Percentiles rank a stretch among this genome's conserved stretches.
Evolutionary conservation across 1,284 basidiomycete species (phyloP).

Genomic region (Cryptococcus sp.): DNA sequence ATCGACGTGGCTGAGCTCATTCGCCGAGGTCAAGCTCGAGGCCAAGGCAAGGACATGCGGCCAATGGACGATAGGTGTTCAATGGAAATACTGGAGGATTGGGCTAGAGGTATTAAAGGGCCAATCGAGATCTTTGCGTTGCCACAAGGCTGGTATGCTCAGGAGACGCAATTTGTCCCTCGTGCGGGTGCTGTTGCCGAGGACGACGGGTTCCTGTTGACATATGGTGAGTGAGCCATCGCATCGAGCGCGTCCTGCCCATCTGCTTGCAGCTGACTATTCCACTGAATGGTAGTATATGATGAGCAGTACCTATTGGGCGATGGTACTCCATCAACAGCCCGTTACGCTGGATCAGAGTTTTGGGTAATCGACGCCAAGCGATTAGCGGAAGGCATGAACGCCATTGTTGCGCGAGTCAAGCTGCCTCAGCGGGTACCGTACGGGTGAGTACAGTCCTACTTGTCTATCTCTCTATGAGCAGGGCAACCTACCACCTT

Average conservation of each 20-base stretch:
- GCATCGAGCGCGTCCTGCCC: no score
- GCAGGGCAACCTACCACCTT: slow-evolving; percentile 2
- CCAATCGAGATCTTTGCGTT: slow-evolving; percentile 53
- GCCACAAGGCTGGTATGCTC: slow-evolving; percentile 53
- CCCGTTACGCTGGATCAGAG: slow-evolving; percentile 47
- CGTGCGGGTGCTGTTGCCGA: slow-evolving; percentile 36
- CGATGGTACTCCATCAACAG: slow-evolving; percentile 48
- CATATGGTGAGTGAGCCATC: slow-evolving; percentile 47
- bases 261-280: not conserved
- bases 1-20: slow-evolving; percentile 52
- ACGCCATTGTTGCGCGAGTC: slow-evolving; percentile 52
- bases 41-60: slow-evolving; percentile 25
- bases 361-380: slow-evolving; percentile 57
- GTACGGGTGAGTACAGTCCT: slow-evolving; percentile 37
- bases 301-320: slow-evolving; percentile 52
- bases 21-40: slow-evolving; percentile 33
- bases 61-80: slow-evolving; percentile 53
- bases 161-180: slow-evolving; percentile 56
- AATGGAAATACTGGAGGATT: slow-evolving; percentile 44
- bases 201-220: slow-evolving; percentile 56
- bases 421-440: slow-evolving; percentile 54
- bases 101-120: slow-evolving; percentile 19
- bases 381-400: slow-evolving; percentile 42
- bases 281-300: slow-evolving; percentile 41
- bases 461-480: not conserved